Percentiles rank a stretch among this genome's conserved stretches.
Conservation (phyloP, 176 grass and related monocot genomes). For the Phoenix roebelenii region DNA sequence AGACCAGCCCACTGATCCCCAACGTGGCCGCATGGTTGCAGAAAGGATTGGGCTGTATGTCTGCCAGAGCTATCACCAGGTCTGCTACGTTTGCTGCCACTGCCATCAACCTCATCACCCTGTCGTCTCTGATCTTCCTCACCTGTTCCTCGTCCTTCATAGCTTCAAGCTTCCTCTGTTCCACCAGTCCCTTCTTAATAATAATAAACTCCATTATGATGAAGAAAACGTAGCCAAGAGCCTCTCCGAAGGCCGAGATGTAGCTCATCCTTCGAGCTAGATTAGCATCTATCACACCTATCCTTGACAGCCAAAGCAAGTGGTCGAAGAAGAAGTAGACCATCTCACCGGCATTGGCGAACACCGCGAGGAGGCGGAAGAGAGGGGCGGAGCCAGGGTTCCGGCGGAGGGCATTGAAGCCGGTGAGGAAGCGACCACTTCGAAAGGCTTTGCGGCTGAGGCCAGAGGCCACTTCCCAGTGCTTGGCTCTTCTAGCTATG, state of each 20-base stretch:
- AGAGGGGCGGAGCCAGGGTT: slow-evolving; percentile 27
- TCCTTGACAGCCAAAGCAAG: slow-evolving; percentile 75
- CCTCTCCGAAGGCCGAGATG: slow-evolving; percentile 78
- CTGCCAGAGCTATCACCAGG: slow-evolving; percentile 55
- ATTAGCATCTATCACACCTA: slow-evolving; percentile 41
- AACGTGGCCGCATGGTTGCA: slow-evolving; percentile 78
- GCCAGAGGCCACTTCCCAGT: slow-evolving; percentile 82
- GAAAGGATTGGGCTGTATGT: slow-evolving; percentile 82
- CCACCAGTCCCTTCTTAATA: slow-evolving; percentile 58
- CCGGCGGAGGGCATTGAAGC: slow-evolving; percentile 66
- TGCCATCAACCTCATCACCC: slow-evolving; percentile 95
- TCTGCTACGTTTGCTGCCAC: slow-evolving; percentile 77
- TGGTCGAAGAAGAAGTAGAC: slow-evolving; percentile 99
- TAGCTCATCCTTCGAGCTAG: slow-evolving; percentile 48
- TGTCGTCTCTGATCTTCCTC: slow-evolving; percentile 41
- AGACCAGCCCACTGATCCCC: slow-evolving; percentile 85
- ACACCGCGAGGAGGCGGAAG: slow-evolving; percentile 45
- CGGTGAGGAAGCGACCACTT: slow-evolving; percentile 65
- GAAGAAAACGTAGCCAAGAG: slow-evolving; percentile 78
- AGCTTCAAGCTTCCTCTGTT: slow-evolving; percentile 27
- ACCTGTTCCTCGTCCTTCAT: slow-evolving; percentile 19
- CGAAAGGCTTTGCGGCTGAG: slow-evolving; percentile 97
- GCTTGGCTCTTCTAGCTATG: slow-evolving; percentile 63
- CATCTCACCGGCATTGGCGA: slow-evolving; percentile 98
- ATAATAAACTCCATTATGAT: slow-evolving; percentile 66